Evolutionary conservation across 495 filamentous ascomycete species (phyloP), one percentile per base, ranked within the genome.

Genomic region (Rostrohypoxylon terebratum): DNA sequence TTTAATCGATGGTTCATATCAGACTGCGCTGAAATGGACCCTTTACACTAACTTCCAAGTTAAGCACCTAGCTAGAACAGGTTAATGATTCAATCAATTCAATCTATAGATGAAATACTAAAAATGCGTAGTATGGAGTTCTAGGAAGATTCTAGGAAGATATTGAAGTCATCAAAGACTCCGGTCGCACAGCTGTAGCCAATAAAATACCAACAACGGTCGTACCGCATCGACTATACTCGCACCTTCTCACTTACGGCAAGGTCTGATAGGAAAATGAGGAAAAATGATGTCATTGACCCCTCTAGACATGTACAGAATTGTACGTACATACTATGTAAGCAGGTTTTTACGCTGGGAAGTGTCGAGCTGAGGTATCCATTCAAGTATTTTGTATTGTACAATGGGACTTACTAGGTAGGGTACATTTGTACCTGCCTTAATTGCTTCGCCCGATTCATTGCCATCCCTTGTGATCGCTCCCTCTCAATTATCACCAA

Each of bases 161-260:
- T 68, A 54, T 54, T 72, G 63, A 75, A 69, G 72, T 72, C 72
- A 74, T 75, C 68, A 44, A 71, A 31, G 45, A 57, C 7, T 40
- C 40, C 51, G 42, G 42, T 31, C 55, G 44, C 55, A 63, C 14
- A 59, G 34, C 28, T 50, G 36, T 3, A 48, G 40, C 68, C 68
- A 70, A 70, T 70, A 7, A 60, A 18, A 60, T 31, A 45, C 28
- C 20, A 8, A 20, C 47, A 10, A 61, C n/a, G 16, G 48, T 54
- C n/a, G 21, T 23, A 68, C 57, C 4, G 34, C 48, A 59, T 63
- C 33, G 54, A 69, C 38, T 42, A 42, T n/a, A 42, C 38, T 14
- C n/a, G 38, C 38, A 54, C 54, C 31, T 65, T 55, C 61, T 59
- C 61, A 7, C 16, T 23, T 18, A 59, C 11, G 53, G 60, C 44